Evolutionary conservation across 805 yeast genomes (phyloP).

Genomic region (Zygoascus tannicola): DNA sequence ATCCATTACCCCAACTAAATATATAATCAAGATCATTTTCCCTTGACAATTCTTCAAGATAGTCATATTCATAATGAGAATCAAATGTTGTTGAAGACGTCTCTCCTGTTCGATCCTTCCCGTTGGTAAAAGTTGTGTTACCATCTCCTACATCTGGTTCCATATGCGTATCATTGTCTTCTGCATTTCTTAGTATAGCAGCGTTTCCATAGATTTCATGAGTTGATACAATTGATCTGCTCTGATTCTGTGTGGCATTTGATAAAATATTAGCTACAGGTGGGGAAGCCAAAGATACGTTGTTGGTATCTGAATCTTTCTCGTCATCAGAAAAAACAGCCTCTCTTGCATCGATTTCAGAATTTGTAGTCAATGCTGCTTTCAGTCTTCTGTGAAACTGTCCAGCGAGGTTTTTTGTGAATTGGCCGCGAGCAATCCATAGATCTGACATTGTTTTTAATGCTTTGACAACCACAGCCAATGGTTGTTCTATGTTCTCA

Average conservation of each 20-base stretch:
- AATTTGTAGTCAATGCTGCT: constrained; percentile 4
- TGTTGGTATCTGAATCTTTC: constrained; percentile 1
- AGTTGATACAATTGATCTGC: not conserved
- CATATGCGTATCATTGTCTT: not conserved
- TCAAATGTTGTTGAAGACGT: too few relatives aligned
- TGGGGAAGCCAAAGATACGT: constrained; percentile 8
- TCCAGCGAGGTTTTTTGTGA: constrained; percentile 10
- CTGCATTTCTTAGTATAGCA: not conserved
- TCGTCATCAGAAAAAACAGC: constrained; percentile 8
- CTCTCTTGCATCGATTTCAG: constrained; percentile 9
- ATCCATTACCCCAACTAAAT: constrained; percentile 3
- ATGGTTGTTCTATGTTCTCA: not conserved
- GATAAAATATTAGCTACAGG: constrained; percentile 6
- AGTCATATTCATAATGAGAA: not conserved
- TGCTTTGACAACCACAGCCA: constrained; percentile 8
- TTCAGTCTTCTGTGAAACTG: constrained; percentile 12
- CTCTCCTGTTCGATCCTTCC: not conserved
- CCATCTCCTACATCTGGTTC: not conserved
- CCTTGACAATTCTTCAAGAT: not conserved
- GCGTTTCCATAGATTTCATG: not conserved
- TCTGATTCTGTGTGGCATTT: not conserved
- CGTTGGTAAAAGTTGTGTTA: not conserved
- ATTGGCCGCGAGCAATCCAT: constrained; percentile 10
- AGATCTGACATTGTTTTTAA: constrained; percentile 11
- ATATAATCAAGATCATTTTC: constrained; percentile 2